Conservation (phyloP, 305 asterid species). For the Fraxinus greggii region DNA sequence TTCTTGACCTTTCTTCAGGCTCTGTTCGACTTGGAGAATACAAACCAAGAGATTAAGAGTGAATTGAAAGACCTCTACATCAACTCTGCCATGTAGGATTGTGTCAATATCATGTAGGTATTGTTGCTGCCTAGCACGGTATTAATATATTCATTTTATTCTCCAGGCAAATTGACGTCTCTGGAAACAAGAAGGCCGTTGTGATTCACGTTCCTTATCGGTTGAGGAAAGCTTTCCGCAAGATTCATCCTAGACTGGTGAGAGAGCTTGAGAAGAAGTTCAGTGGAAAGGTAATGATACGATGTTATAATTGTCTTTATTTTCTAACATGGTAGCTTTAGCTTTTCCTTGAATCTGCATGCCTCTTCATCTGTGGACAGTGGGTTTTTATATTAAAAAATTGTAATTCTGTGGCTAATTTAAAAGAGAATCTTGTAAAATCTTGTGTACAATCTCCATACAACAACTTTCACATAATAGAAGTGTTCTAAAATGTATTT, state of each 20-base stretch:
- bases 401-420: not conserved
- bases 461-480: not conserved
- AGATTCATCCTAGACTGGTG: conserved; percentile 71
- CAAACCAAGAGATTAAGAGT: conserved; percentile 74
- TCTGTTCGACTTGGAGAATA: conserved; percentile 69
- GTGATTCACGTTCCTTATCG: conserved; percentile 82
- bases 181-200: conserved; percentile 79
- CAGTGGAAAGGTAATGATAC: conserved; percentile 66
- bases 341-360: not conserved
- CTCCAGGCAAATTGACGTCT: conserved; percentile 63
- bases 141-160: not conserved
- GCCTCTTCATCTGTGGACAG: not conserved
- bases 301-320: not conserved
- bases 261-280: conserved; percentile 88
- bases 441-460: not conserved
- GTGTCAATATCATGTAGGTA: not conserved
- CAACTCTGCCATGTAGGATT: conserved; percentile 67
- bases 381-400: not conserved
- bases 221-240: conserved; percentile 77
- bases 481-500: not conserved
- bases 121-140: not conserved
- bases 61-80: conserved; percentile 79
- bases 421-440: not conserved
- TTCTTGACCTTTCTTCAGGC: conserved; percentile 39
- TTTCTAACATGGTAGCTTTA: not conserved